Percentiles rank a stretch among this genome's conserved stretches.
Evolutionary conservation across 352 stramenopile species (phyloP).

Genomic region (Lagenidium giganteum): DNA sequence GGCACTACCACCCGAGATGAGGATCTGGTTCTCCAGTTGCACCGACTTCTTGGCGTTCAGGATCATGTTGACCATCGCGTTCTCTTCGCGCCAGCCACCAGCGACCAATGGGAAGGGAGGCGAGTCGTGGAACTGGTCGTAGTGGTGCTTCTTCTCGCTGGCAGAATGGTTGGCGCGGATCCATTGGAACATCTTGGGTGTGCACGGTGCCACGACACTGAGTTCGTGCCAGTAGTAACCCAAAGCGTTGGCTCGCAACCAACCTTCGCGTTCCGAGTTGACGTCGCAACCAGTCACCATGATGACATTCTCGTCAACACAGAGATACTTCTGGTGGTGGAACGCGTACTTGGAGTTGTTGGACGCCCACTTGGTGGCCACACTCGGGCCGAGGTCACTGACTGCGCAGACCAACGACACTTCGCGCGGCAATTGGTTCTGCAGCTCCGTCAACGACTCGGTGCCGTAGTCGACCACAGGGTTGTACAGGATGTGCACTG

Average conservation of each 20-base stretch:
- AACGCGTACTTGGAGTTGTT: constrained; percentile 83
- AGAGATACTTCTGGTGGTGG: constrained; percentile 82
- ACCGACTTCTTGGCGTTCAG: constrained; percentile 51
- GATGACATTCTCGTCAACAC: constrained; percentile 45
- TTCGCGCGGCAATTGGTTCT: constrained; percentile 33
- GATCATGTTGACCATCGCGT: constrained; percentile 82
- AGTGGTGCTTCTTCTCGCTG: constrained; percentile 35
- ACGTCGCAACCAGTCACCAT: constrained; percentile 81
- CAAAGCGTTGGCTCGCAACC: constrained; percentile 47
- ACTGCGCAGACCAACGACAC: constrained; percentile 55
- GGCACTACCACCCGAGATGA: constrained; percentile 62
- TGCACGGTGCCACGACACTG: constrained; percentile 39
- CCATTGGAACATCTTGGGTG: constrained; percentile 49
- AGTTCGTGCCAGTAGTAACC: constrained; percentile 82
- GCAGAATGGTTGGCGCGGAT: constrained; percentile 51
- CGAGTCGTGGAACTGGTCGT: constrained; percentile 46
- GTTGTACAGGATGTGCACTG: constrained; percentile 73
- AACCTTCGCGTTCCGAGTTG: constrained; percentile 65
- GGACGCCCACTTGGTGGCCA: constrained; percentile 33
- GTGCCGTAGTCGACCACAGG: constrained; percentile 71
- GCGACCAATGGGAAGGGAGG: constrained; percentile 69
- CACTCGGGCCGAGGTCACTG: constrained; percentile 56
- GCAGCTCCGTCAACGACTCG: constrained; percentile 38
- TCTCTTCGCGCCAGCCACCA: constrained; percentile 70
- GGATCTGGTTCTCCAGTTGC: constrained; percentile 78